These are phyloP conservation scores for Silene conica DNA, from an alignment of 148 eudicot species.

Conservation along the genomic window DNA sequence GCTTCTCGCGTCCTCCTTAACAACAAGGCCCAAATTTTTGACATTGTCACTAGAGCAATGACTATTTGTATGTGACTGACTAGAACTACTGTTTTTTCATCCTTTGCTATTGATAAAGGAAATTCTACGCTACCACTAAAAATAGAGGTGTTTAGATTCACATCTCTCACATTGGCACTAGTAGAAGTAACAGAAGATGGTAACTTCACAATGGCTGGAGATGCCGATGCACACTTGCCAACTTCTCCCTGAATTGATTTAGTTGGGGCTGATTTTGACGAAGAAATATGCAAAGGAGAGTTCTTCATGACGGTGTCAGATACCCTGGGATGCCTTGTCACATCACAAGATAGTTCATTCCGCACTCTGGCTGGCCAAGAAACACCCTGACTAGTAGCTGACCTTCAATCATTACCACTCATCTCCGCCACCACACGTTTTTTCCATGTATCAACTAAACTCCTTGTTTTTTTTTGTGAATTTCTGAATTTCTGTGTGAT, in stretches of 20 bases:
- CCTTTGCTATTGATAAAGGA: constrained; percentile 39
- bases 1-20: constrained; percentile 59
- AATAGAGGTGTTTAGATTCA: constrained; percentile 19
- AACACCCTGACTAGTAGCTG: constrained; percentile 51
- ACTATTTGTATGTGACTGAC: constrained; percentile 67
- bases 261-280: constrained; percentile 43
- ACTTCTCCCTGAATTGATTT: constrained; percentile 52
- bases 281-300: constrained; percentile 37
- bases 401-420: constrained; percentile 57
- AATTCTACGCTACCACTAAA: constrained; percentile 34
- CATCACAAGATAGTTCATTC: constrained; percentile 52
- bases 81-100: constrained; percentile 73
- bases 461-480: neutral
- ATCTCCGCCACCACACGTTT: constrained; percentile 48
- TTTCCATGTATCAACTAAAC: neutral
- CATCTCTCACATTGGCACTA: constrained; percentile 38
- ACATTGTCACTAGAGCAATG: constrained; percentile 62
- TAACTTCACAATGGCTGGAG: constrained; percentile 37
- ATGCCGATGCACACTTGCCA: constrained; percentile 36
- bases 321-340: constrained; percentile 42
- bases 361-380: constrained; percentile 58
- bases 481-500: neutral
- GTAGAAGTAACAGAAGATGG: constrained; percentile 36
- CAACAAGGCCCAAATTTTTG: constrained; percentile 32
- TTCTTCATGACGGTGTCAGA: constrained; percentile 52